Evolutionary conservation across 139 green algal genomes (phyloP).

Genomic region (Trebouxia sp.): DNA sequence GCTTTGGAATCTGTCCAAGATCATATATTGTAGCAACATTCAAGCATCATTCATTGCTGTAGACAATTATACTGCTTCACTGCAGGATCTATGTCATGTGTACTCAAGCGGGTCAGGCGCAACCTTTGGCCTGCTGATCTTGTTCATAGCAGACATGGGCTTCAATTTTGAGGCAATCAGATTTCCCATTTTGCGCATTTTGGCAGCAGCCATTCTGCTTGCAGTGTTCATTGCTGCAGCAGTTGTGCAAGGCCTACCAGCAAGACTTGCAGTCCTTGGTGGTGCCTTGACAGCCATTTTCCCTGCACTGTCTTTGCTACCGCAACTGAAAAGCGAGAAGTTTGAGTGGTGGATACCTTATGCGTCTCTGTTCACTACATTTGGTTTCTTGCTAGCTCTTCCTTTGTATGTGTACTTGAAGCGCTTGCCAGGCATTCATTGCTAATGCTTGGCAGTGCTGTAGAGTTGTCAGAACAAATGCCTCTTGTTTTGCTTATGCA

Average conservation of each 20-base stretch:
- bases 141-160: conserved; percentile 30
- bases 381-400: conserved; percentile 17
- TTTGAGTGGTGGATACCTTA: conserved; percentile 37
- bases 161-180: conserved; percentile 39
- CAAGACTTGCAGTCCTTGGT: conserved; percentile 18
- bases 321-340: conserved; percentile 34
- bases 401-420: conserved; percentile 24
- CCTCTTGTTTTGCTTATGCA: too few species aligned
- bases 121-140: conserved; percentile 25
- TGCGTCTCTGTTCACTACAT: not conserved
- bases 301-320: conserved; percentile 26
- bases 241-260: conserved; percentile 7
- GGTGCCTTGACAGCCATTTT: conserved; percentile 13
- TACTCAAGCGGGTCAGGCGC: not conserved
- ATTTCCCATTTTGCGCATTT: conserved; percentile 9
- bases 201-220: not conserved
- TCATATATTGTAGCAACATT: too few species aligned
- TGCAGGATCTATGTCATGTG: conserved; percentile 28
- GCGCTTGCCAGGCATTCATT: conserved; percentile 3
- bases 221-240: conserved; percentile 9
- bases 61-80: not conserved
- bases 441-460: not conserved
- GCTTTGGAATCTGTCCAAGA: too few species aligned
- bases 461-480: too few species aligned
- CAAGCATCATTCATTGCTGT: not conserved